These are phyloP conservation scores for Eucalyptus erythrocorys DNA, from an alignment of 345 rosid species.

Conservation along the genomic window DNA sequence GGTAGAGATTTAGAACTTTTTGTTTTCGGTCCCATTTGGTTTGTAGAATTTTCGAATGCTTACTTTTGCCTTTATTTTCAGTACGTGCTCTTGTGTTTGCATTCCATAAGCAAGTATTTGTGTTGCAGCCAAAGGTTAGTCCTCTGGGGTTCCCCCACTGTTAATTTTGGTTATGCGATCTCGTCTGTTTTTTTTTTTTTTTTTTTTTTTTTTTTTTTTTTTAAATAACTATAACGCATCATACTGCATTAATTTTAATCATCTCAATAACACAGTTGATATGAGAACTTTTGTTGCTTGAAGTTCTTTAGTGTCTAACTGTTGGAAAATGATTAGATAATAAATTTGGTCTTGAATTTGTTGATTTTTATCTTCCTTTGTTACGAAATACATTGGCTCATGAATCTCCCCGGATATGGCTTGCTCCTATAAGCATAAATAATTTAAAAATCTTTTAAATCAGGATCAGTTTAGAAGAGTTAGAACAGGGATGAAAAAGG, in stretches of 20 bases:
- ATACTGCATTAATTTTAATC: not conserved
- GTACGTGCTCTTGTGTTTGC: slow-evolving; percentile 95
- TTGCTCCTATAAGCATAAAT: not conserved
- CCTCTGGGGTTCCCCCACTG: not conserved
- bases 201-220: not conserved
- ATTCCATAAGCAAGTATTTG: slow-evolving; percentile 73
- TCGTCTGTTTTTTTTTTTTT: not conserved
- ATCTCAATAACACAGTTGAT: not conserved
- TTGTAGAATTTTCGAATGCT: not conserved
- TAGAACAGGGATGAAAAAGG: not conserved
- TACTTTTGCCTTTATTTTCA: slow-evolving; percentile 3
- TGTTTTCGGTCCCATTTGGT: not conserved
- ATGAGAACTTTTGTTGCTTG: not conserved
- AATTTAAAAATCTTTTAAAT: not conserved
- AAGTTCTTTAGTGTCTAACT: not conserved
- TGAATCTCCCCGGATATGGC: not conserved
- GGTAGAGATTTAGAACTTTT: not conserved
- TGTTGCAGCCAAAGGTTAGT: slow-evolving; percentile 86
- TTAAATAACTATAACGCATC: not conserved
- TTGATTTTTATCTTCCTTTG: not conserved
- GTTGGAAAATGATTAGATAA: not conserved
- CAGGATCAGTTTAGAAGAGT: not conserved
- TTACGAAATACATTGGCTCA: not conserved
- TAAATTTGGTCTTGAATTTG: not conserved
- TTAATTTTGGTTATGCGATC: not conserved